Conservation (phyloP, 164 flowering plant species). For the Berberis vulgaris region DNA sequence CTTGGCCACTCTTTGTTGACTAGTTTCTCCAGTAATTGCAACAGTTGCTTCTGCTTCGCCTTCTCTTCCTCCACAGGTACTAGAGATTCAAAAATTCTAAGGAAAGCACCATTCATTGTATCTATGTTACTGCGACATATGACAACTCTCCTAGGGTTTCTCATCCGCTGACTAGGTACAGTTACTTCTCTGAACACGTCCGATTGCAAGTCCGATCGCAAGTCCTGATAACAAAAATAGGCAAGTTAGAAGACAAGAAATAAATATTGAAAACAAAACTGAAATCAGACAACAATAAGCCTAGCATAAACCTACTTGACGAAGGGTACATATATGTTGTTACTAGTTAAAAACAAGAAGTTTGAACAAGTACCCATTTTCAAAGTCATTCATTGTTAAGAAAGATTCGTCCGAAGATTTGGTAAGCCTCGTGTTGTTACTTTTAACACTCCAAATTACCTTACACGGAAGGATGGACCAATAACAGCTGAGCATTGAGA, state of each 20-base stretch:
- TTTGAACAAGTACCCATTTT: too few relatives aligned
- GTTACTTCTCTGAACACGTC: constrained; percentile 44
- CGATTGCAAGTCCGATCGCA: constrained; percentile 54
- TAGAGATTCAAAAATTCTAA: constrained; percentile 62
- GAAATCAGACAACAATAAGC: background rate
- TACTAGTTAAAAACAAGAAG: too few relatives aligned
- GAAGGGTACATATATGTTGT: background rate
- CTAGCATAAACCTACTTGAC: background rate
- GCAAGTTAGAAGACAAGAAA: background rate
- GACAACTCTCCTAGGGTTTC: constrained; percentile 37
- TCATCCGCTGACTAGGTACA: constrained; percentile 45
- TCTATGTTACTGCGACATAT: constrained; percentile 61
- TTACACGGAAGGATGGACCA: too few relatives aligned
- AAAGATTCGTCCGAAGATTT: too few relatives aligned
- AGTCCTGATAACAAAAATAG: constrained; percentile 35
- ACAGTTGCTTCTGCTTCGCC: constrained; percentile 69
- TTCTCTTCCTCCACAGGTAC: constrained; percentile 88
- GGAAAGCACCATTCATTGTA: constrained; percentile 40
- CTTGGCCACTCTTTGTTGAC: constrained; percentile 86
- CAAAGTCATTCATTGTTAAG: too few relatives aligned
- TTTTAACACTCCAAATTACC: too few relatives aligned
- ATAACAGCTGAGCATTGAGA: too few relatives aligned
- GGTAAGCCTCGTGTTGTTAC: too few relatives aligned
- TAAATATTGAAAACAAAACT: background rate
- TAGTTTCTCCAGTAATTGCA: constrained; percentile 55